These are phyloP conservation scores for Microcera coccophila DNA, from an alignment of 2,329 filamentous ascomycete species.

Conservation along the genomic window DNA sequence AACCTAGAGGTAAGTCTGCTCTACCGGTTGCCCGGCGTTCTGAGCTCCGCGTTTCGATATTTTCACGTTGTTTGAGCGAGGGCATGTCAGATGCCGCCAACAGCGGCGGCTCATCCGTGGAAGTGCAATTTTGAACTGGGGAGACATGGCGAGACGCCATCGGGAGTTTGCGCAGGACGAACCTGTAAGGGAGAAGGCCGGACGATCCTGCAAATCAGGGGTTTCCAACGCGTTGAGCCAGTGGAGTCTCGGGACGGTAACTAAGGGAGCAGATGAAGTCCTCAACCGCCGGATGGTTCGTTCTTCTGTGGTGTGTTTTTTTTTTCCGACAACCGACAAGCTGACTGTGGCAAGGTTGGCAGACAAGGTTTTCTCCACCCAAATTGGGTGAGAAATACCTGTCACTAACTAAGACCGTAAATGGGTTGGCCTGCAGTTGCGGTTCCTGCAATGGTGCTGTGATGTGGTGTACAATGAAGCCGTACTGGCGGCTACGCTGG, in stretches of 20 bases:
- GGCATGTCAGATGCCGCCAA: conserved; percentile 14
- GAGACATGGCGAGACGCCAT: conserved; percentile 24
- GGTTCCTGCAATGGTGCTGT: not conserved
- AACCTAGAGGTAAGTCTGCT: no score
- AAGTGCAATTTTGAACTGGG: conserved; percentile 12
- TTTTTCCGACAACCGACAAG: not conserved
- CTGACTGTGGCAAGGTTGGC: not conserved
- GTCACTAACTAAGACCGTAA: not conserved
- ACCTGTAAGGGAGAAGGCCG: not conserved
- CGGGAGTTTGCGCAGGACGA: conserved; percentile 5
- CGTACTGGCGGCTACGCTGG: not conserved
- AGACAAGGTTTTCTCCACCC: no score
- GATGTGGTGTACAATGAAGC: not conserved
- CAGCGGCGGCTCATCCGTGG: conserved; percentile 10
- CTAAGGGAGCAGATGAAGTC: not conserved
- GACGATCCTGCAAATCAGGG: not conserved
- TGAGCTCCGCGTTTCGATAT: no score
- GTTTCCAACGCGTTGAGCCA: not conserved
- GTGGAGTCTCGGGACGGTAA: not conserved
- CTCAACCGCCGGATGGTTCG: not conserved
- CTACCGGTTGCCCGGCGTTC: no score
- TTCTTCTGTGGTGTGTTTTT: not conserved
- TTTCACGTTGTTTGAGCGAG: no score
- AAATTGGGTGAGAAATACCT: not conserved
- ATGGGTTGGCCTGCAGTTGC: not conserved